Conservation (phyloP, 768 basidiomycete genomes). For the Russula olivacea region DNA sequence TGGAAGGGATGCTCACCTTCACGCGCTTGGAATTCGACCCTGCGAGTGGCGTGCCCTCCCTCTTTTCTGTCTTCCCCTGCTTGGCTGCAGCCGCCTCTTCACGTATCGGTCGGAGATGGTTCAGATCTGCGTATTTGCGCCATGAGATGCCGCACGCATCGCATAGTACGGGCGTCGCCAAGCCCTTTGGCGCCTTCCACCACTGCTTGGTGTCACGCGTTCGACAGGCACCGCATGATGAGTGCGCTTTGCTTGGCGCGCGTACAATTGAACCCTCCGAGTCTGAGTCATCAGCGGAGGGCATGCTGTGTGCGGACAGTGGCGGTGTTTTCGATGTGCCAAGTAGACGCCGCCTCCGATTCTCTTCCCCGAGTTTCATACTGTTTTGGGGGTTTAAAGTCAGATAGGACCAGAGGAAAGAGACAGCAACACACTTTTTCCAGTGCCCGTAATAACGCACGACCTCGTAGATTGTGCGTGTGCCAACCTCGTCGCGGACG, state of each 20-base stretch:
- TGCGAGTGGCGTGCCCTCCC: conserved; percentile 54
- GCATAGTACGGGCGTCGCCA: conserved; percentile 73
- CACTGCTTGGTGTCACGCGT: conserved; percentile 72
- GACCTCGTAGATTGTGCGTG: conserved; percentile 65
- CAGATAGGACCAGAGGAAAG: background rate
- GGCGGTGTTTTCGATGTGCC: conserved; percentile 5
- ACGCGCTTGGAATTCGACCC: conserved; percentile 55
- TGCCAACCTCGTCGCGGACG: conserved; percentile 67
- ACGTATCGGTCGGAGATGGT: conserved; percentile 56
- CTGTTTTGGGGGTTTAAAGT: conserved; percentile 34
- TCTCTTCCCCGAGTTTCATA: conserved; percentile 63
- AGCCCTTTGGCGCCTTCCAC: conserved; percentile 91
- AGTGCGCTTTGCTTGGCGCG: conserved; percentile 46
- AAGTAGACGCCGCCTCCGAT: conserved; percentile 29
- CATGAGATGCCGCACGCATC: conserved; percentile 83
- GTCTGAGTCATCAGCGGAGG: conserved; percentile 38
- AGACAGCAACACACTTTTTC: conserved; percentile 56
- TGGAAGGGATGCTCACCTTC: conserved; percentile 39
- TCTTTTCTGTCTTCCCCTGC: conserved; percentile 40
- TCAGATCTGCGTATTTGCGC: conserved; percentile 90
- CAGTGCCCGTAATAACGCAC: conserved; percentile 81
- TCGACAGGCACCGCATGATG: conserved; percentile 77
- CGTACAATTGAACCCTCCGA: conserved; percentile 74
- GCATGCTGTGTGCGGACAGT: background rate
- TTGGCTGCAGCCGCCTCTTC: conserved; percentile 53